These are phyloP conservation scores for Carex sylvatica DNA, from an alignment of 202 grass and related monocot species.

Conservation along the genomic window DNA sequence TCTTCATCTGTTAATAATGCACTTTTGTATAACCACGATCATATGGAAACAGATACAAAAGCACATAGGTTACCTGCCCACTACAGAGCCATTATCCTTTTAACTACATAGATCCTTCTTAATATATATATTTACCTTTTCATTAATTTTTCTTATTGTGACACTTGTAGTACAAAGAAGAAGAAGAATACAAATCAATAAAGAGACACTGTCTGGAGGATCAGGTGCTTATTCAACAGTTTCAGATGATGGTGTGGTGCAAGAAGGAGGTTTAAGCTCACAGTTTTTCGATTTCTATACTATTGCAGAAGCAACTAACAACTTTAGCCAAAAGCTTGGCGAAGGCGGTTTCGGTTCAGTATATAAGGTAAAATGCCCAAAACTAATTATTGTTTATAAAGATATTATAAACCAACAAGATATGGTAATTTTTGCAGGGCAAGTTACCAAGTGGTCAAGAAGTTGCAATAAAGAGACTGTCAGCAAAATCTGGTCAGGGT, in stretches of 20 bases:
- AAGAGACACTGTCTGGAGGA: neutral
- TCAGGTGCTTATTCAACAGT: constrained; percentile 25
- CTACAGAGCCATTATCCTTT: neutral
- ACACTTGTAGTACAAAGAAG: constrained; percentile 15
- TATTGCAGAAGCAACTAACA: constrained; percentile 45
- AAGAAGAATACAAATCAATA: constrained; percentile 14
- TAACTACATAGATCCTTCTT: neutral
- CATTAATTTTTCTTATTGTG: neutral
- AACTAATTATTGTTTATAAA: neutral
- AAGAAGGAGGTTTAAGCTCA: constrained; percentile 30
- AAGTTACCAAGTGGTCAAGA: constrained; percentile 55
- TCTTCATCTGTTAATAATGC: constrained; percentile 31
- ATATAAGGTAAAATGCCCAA: constrained; percentile 47
- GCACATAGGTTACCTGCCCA: constrained; percentile 43
- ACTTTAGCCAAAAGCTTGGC: constrained; percentile 60
- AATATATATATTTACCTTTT: neutral
- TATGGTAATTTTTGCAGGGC: constrained; percentile 36
- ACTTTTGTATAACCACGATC: constrained; percentile 39
- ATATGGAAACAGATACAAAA: constrained; percentile 44
- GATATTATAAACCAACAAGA: neutral
- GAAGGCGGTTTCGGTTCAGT: constrained; percentile 77
- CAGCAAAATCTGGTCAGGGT: constrained; percentile 48
- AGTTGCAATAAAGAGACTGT: constrained; percentile 68
- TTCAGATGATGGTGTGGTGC: constrained; percentile 24
- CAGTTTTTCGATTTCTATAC: constrained; percentile 45